Evolutionary conservation across 2,329 filamentous ascomycete genomes (phyloP).

Genomic region (Colletotrichum sp.): DNA sequence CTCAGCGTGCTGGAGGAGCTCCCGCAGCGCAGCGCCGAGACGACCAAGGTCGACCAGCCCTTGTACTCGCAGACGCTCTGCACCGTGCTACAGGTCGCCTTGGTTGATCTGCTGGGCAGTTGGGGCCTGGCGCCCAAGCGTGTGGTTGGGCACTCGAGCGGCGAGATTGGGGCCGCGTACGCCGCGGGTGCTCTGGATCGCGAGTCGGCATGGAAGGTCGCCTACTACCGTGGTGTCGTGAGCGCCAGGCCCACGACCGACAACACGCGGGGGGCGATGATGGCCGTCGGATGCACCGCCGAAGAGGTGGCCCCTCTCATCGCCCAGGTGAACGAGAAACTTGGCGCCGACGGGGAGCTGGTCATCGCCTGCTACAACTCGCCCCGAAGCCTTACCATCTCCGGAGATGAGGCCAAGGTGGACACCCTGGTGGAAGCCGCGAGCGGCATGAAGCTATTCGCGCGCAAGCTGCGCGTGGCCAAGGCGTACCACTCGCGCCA

Average conservation of each 20-base stretch:
- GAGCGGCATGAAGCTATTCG: constrained; percentile 27
- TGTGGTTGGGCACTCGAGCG: constrained; percentile 52
- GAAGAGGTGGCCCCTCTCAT: constrained; percentile 28
- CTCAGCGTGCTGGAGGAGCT: constrained; percentile 25
- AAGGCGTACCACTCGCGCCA: constrained; percentile 23
- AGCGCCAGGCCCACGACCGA: neutral
- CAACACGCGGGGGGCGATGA: constrained; percentile 51
- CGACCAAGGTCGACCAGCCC: constrained; percentile 23
- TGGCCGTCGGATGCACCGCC: constrained; percentile 49
- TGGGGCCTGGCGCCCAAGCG: constrained; percentile 35
- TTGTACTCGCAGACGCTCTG: constrained; percentile 33
- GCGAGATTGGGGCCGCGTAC: constrained; percentile 55
- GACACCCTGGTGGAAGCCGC: constrained; percentile 26
- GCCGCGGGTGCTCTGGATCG: constrained; percentile 44
- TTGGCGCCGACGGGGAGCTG: constrained; percentile 12
- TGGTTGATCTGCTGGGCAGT: constrained; percentile 28
- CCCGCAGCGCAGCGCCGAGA: constrained; percentile 28
- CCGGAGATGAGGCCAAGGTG: constrained; percentile 38
- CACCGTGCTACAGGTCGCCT: constrained; percentile 31
- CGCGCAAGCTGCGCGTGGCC: constrained; percentile 22
- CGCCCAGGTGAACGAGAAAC: constrained; percentile 5
- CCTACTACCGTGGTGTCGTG: constrained; percentile 32
- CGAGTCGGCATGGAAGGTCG: constrained; percentile 46
- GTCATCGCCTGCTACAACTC: constrained; percentile 50
- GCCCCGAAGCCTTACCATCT: constrained; percentile 52